A percentile compares a stretch with the other conserved stretches of the same genome.
phyloP scores from a whole-genome alignment of 148 eudicot genomes.

The Rheum nobile region DNA sequence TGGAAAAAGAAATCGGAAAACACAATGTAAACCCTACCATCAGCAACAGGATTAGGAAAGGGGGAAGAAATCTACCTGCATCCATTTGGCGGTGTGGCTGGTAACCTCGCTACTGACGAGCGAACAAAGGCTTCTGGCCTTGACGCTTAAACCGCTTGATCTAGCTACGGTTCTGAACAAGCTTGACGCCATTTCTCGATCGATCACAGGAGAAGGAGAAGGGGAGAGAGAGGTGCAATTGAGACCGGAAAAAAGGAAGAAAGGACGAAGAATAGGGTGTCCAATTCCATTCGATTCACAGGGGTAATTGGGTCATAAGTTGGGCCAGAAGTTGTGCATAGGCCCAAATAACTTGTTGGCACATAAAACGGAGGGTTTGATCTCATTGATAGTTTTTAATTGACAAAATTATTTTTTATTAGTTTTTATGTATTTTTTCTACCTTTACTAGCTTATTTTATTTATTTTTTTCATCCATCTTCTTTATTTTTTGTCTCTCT shows the following conservation, averaged over 20 bases:
- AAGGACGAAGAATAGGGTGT: not conserved
- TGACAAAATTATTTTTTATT: too few relatives aligned
- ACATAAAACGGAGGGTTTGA: too few relatives aligned
- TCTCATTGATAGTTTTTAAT: too few relatives aligned
- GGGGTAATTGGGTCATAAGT: not conserved
- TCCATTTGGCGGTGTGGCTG: conserved; percentile 82
- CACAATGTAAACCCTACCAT: not conserved
- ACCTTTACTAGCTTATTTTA: too few relatives aligned
- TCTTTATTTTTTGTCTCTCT: too few relatives aligned
- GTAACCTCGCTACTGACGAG: conserved; percentile 44
- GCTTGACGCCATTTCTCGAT: conserved; percentile 35
- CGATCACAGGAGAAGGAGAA: not conserved
- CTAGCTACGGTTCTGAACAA: conserved; percentile 30
- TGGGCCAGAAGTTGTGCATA: not conserved
- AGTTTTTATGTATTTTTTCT: too few relatives aligned
- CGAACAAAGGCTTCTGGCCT: conserved; percentile 24
- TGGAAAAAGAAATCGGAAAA: not conserved
- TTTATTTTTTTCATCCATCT: too few relatives aligned
- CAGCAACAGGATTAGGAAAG: not conserved
- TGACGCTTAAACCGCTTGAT: conserved; percentile 21
- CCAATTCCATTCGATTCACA: not conserved
- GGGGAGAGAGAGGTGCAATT: not conserved
- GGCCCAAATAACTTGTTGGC: not conserved
- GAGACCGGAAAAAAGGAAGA: not conserved
- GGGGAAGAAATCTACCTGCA: conserved; percentile 40